Evolutionary conservation across 2,329 filamentous ascomycete species (phyloP).

Genomic region (Aspergillus ochraceus): DNA sequence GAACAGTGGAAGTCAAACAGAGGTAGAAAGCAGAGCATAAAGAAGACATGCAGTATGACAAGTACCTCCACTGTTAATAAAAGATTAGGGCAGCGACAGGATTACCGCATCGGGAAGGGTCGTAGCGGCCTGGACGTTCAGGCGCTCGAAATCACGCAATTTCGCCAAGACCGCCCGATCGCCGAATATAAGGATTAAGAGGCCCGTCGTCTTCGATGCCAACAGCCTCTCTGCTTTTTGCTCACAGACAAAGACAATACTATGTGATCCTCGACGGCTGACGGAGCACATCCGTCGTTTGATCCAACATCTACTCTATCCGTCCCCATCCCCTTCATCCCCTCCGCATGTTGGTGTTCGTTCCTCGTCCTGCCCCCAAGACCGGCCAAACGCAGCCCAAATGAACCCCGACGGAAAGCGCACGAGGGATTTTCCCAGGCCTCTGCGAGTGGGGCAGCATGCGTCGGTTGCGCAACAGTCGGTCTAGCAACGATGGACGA

Average conservation of each 20-base stretch:
- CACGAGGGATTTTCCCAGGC: conserved; percentile 3
- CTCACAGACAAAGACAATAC: not conserved
- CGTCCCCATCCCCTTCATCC: not conserved
- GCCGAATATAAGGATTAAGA: conserved; percentile 28
- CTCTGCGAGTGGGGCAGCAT: conserved; percentile 23
- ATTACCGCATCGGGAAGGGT: not conserved
- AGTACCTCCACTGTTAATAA: too few relatives aligned
- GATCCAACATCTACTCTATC: not conserved
- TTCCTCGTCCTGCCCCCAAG: not conserved
- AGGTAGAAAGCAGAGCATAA: too few relatives aligned
- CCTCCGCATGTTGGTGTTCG: not conserved
- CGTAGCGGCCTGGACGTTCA: conserved; percentile 4
- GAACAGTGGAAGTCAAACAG: too few relatives aligned
- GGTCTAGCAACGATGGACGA: not conserved
- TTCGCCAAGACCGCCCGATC: conserved; percentile 30
- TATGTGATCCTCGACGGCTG: not conserved
- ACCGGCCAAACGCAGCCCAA: conserved; percentile 4
- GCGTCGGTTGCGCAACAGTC: conserved; percentile 13
- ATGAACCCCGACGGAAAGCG: conserved; percentile 27
- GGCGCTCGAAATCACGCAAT: conserved; percentile 33
- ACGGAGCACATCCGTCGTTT: not conserved
- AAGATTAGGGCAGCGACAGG: not conserved
- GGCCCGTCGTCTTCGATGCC: conserved; percentile 17
- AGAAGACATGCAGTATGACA: too few relatives aligned
- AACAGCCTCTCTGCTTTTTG: not conserved